phyloP scores from a whole-genome alignment of 306 rosid genomes.

The Cicer chorassanicum region DNA sequence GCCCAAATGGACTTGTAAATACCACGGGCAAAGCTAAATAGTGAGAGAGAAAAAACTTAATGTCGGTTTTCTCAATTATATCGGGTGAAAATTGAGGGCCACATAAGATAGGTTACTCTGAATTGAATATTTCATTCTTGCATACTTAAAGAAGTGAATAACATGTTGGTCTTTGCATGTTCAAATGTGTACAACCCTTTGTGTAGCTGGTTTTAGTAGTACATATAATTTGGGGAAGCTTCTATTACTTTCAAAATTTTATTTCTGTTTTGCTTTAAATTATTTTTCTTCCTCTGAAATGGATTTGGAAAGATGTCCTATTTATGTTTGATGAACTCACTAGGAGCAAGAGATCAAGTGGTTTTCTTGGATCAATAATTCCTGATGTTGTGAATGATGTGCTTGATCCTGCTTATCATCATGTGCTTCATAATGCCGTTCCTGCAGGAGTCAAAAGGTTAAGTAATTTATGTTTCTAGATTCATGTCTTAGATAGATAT shows the following conservation, averaged over 20 bases:
- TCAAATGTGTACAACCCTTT: constrained; percentile 23
- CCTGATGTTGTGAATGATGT: constrained; percentile 76
- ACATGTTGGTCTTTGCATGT: constrained; percentile 8
- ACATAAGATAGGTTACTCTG: constrained; percentile 27
- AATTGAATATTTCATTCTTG: constrained; percentile 16
- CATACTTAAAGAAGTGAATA: constrained; percentile 9
- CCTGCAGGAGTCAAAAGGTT: constrained; percentile 91
- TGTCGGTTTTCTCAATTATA: constrained; percentile 16
- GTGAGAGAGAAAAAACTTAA: constrained; percentile 20
- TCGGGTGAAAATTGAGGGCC: not conserved
- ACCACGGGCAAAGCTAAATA: constrained; percentile 23
- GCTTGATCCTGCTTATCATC: constrained; percentile 81
- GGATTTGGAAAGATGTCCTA: constrained; percentile 38
- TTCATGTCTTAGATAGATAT: constrained; percentile 2
- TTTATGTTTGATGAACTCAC: constrained; percentile 39
- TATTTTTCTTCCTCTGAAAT: constrained; percentile 34
- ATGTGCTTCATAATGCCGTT: constrained; percentile 76
- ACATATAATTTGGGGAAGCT: constrained; percentile 17
- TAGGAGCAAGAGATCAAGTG: constrained; percentile 73
- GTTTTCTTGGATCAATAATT: constrained; percentile 84
- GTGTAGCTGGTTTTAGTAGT: constrained; percentile 29
- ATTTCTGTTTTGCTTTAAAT: constrained; percentile 24
- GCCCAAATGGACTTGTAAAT: constrained; percentile 17
- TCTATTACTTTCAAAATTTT: constrained; percentile 6
- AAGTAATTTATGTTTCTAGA: constrained; percentile 35